Conservation (phyloP, 2,329 filamentous ascomycete genomes). For the Sclerotinia subarctica region DNA sequence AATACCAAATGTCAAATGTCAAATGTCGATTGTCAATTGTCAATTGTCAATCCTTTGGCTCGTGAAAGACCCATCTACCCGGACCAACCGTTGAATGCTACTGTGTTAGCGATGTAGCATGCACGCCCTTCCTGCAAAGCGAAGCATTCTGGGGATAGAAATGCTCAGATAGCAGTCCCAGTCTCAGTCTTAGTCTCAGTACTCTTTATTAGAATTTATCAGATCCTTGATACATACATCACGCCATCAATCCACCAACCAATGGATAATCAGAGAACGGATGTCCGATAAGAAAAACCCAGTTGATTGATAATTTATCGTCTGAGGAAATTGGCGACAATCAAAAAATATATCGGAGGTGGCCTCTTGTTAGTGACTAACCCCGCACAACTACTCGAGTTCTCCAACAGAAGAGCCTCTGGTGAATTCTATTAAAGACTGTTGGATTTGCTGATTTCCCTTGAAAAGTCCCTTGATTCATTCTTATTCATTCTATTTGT, state of each 20-base stretch:
- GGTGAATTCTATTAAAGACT: background rate
- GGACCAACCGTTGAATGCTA: background rate
- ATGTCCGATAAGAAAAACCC: slow-evolving; percentile 1
- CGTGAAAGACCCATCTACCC: background rate
- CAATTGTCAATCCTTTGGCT: background rate
- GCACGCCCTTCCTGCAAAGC: slow-evolving; percentile 3
- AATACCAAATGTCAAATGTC: too few species aligned
- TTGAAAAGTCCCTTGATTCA: background rate
- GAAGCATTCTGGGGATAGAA: background rate
- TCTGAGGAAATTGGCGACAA: background rate
- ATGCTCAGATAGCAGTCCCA: background rate
- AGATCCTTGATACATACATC: background rate
- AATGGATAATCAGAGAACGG: background rate
- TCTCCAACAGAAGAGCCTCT: background rate
- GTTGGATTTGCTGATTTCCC: background rate
- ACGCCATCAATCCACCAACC: background rate
- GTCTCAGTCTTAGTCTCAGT: too few species aligned
- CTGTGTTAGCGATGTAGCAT: background rate
- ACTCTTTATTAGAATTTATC: background rate
- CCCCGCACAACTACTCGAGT: background rate
- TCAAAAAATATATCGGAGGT: background rate
- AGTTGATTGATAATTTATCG: slow-evolving; percentile 1
- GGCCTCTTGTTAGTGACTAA: background rate
- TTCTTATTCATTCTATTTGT: background rate
- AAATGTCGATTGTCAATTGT: background rate